phyloP scores from a whole-genome alignment of 495 filamentous ascomycete species.

The Umbilicaria muhlenbergii region DNA sequence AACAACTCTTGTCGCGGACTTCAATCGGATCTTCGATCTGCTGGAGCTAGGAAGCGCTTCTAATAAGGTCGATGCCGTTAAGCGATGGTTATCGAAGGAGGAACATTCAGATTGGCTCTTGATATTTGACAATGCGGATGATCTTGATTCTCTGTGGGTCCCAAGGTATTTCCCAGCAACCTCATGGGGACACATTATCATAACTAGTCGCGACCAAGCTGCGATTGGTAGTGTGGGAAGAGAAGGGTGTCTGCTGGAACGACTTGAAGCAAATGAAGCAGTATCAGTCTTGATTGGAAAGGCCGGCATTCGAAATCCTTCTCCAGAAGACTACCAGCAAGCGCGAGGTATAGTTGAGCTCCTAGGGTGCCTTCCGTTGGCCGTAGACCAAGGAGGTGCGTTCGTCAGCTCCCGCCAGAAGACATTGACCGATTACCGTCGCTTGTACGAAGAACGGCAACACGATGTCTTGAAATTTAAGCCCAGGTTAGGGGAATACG shows the following conservation, averaged over 20 bases:
- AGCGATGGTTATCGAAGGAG: background rate
- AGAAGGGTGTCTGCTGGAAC: conserved; percentile 2
- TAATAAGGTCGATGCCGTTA: background rate
- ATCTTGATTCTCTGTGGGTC: background rate
- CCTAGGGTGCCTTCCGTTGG: background rate
- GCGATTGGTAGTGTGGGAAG: background rate
- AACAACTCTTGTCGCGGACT: background rate
- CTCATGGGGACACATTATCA: conserved; percentile 5
- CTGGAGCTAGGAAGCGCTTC: background rate
- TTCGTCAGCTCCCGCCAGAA: background rate
- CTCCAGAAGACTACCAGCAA: background rate
- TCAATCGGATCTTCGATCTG: background rate
- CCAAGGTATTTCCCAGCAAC: conserved; percentile 5
- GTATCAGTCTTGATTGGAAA: background rate
- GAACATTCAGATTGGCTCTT: background rate
- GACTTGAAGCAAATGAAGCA: conserved; percentile 1
- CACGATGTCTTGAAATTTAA: no score
- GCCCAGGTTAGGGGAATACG: no score
- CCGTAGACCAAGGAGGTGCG: conserved; percentile 4
- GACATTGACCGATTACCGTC: no score
- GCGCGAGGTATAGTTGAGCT: background rate
- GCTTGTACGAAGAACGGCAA: no score
- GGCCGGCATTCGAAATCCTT: background rate
- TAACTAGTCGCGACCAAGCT: conserved; percentile 3
- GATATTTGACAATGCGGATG: conserved; percentile 4